A percentile compares a stretch with the other conserved stretches of the same genome.
Conservation (phyloP, 192 early-diverging fungal species). For the Coemansia sp. region DNA sequence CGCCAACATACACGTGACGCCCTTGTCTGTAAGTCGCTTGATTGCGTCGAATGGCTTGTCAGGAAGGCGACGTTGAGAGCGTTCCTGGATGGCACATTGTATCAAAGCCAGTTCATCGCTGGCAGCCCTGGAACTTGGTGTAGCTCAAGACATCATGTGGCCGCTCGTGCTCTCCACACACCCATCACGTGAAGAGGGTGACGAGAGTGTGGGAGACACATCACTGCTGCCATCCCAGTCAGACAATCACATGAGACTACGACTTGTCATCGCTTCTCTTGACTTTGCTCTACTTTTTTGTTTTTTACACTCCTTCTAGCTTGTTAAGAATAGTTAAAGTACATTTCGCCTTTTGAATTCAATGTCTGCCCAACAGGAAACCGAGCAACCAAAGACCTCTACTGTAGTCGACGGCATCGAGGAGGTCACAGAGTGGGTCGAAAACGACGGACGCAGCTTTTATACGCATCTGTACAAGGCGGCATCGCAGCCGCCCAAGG, state of each 20-base stretch:
- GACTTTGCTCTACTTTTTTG: background rate
- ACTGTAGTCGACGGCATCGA: constrained; percentile 22
- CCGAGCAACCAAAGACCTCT: constrained; percentile 3
- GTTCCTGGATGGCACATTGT: too few relatives aligned
- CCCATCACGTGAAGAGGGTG: too few relatives aligned
- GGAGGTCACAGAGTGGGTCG: constrained; percentile 34
- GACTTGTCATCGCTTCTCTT: background rate
- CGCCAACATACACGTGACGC: too few relatives aligned
- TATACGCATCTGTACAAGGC: constrained; percentile 38
- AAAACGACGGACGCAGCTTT: constrained; percentile 16
- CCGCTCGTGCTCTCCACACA: too few relatives aligned
- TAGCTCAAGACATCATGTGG: too few relatives aligned
- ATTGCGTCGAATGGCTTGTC: too few relatives aligned
- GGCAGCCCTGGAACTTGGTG: too few relatives aligned
- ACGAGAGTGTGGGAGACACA: too few relatives aligned
- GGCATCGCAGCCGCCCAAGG: constrained; percentile 31
- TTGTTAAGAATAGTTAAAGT: background rate
- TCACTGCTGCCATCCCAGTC: too few relatives aligned
- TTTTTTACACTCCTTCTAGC: background rate
- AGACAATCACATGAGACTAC: background rate
- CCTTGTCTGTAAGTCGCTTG: too few relatives aligned
- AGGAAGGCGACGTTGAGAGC: too few relatives aligned
- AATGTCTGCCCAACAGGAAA: constrained; percentile 1
- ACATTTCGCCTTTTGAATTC: background rate
- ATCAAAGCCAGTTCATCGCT: too few relatives aligned